phyloP scores from a whole-genome alignment of 805 yeast species.

The Starmerella roubikii region DNA sequence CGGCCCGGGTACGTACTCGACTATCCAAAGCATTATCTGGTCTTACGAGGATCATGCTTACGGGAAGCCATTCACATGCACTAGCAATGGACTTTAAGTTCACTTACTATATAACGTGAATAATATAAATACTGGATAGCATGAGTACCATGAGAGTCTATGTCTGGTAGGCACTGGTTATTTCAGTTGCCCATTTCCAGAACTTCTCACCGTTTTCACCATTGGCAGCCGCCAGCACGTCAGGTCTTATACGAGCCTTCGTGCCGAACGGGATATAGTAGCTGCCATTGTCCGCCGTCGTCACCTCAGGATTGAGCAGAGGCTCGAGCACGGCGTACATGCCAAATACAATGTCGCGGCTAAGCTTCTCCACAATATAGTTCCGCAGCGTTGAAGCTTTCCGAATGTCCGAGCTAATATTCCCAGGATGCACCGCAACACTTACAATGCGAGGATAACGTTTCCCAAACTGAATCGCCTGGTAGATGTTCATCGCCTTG shows the following conservation, averaged over 20 bases:
- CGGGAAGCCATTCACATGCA: conserved; percentile 42
- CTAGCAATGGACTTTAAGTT: conserved; percentile 31
- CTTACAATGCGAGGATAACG: conserved; percentile 26
- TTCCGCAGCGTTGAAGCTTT: conserved; percentile 21
- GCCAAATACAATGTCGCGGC: conserved; percentile 27
- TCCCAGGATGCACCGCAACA: conserved; percentile 33
- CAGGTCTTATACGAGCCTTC: conserved; percentile 28
- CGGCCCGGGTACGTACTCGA: conserved; percentile 48
- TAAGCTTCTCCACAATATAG: conserved; percentile 12
- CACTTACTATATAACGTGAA: too few relatives aligned
- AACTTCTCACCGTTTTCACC: conserved; percentile 28
- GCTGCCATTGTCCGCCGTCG: conserved; percentile 25
- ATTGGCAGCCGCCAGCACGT: conserved; percentile 26
- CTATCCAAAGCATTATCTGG: conserved; percentile 38
- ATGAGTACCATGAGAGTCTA: too few relatives aligned
- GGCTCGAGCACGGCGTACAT: conserved; percentile 35
- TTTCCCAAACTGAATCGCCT: conserved; percentile 28
- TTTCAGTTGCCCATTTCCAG: conserved; percentile 26
- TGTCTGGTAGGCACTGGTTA: neutral
- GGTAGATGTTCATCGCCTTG: conserved; percentile 33
- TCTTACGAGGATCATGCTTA: conserved; percentile 37
- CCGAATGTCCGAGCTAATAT: conserved; percentile 28
- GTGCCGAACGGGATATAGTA: conserved; percentile 34
- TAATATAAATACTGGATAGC: too few relatives aligned
- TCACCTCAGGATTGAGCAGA: conserved; percentile 29